phyloP scores from a whole-genome alignment of 2,329 filamentous ascomycete genomes.

The Fusarium buxicola region DNA sequence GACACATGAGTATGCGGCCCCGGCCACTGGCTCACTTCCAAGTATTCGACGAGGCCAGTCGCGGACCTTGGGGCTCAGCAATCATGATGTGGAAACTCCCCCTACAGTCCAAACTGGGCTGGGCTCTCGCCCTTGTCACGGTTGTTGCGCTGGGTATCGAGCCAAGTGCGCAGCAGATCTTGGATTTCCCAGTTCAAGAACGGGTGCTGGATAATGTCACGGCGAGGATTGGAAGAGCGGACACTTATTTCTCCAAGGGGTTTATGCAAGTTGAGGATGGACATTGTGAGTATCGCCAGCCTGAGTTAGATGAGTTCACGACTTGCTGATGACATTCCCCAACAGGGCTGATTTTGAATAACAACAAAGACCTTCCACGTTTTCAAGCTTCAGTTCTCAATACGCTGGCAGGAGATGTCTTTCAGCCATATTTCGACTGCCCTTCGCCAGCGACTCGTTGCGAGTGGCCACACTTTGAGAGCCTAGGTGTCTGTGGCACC shows the following conservation, averaged over 20 bases:
- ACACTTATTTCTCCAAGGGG: conserved; percentile 8
- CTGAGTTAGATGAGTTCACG: background rate
- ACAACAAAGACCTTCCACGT: background rate
- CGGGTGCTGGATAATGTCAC: conserved; percentile 1
- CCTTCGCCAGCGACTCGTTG: conserved; percentile 7
- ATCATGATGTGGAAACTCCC: conserved; percentile 3
- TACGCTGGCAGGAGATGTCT: conserved; percentile 1
- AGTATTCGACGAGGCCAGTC: conserved; percentile 19
- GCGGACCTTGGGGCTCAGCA: conserved; percentile 4
- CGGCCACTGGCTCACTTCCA: conserved; percentile 2
- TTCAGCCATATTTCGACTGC: conserved; percentile 6
- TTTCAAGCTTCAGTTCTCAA: conserved; percentile 10
- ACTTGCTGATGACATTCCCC: background rate
- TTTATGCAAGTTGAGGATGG: background rate
- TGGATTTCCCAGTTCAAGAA: conserved; percentile 6
- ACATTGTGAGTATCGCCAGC: background rate
- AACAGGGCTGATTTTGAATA: background rate
- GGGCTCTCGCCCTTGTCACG: conserved; percentile 14
- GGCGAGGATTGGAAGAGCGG: conserved; percentile 5
- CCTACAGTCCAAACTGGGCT: conserved; percentile 2
- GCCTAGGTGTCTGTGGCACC: conserved; percentile 6
- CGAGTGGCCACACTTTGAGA: conserved; percentile 7
- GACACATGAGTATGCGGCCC: conserved; percentile 1
- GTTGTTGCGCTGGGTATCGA: conserved; percentile 8
- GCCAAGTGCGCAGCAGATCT: conserved; percentile 20